Evolutionary conservation across 768 basidiomycete genomes (phyloP), one percentile per base, ranked within the genome.

Genomic region (Tubosaeta sp.): DNA sequence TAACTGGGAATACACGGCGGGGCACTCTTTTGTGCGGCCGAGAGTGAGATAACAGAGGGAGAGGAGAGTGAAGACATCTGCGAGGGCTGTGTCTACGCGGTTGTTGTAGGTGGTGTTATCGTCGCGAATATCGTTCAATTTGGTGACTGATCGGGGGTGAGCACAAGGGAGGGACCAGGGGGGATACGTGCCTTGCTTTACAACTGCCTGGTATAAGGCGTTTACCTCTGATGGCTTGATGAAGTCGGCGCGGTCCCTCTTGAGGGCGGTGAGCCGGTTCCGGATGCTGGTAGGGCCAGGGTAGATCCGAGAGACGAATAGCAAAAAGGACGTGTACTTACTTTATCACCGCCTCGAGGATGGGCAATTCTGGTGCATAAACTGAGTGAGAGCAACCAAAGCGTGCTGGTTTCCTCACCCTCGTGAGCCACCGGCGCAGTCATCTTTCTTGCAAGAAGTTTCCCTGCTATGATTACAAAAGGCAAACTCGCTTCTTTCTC

Each of bases 31-130:
- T 35, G 91, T 94, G 74, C 94, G 94, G 38, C 96, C 96, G 55
- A 99, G 94, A 32, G 94, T 96, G 60, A 99, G 84, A 76, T 94
- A 99, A 79, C 96, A 97, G 57, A 99, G 80, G 13, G 93, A 95
- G 39, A 99, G 81, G 44, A 99, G 79, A 63, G 82, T 86, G 73
- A 98, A 98, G 32, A 98, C 95, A 71, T 99, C 96, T 25, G 91
- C 86, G 41, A 99, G 83, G 4, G 93, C 90, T 6, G 92, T 94
- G 72, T 99, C 96, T 40, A 99, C 78, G 45, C 96, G 78, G 69
- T 98, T 99, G 63, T 84, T 88, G 71, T 84, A 82, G 9, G 80
- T 73, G 19, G 81, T 80, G 54, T 75, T 79, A 58, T 87, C 87
- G 63, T 87, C 89, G 55, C 95, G 84, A 45, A 96, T 85, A 57